phyloP scores from a whole-genome alignment of 192 early-diverging fungal species.

The Mortierella hygrophila region DNA sequence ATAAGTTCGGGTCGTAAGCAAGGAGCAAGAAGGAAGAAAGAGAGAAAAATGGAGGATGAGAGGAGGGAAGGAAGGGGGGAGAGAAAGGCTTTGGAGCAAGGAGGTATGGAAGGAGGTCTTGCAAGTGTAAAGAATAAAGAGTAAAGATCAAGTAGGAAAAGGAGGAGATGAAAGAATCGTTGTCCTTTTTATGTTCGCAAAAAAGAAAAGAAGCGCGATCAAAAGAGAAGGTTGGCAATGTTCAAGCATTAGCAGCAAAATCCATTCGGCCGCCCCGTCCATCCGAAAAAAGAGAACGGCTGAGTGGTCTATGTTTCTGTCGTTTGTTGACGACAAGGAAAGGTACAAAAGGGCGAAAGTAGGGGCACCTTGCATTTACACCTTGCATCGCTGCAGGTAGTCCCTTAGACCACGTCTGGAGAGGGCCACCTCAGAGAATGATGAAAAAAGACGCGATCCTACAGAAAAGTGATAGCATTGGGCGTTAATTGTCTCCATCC shows the following conservation, averaged over 20 bases:
- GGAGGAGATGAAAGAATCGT: background rate
- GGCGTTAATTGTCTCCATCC: background rate
- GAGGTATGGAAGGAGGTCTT: background rate
- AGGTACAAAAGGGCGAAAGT: background rate
- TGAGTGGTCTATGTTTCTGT: background rate
- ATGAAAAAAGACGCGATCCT: slow-evolving; percentile 7
- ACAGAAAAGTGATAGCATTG: slow-evolving; percentile 7
- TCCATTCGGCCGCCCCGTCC: no score
- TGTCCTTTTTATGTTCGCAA: background rate
- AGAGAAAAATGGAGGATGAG: background rate
- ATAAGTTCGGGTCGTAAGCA: background rate
- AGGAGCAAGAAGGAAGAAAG: background rate
- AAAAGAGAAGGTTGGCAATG: background rate
- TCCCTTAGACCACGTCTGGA: background rate
- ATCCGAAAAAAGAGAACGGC: background rate
- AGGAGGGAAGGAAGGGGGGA: background rate
- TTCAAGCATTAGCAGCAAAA: background rate
- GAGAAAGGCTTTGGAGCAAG: background rate
- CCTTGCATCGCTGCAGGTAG: background rate
- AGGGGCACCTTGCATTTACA: background rate
- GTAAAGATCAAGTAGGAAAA: background rate
- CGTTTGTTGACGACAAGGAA: background rate
- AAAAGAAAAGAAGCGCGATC: background rate
- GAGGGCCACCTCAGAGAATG: background rate
- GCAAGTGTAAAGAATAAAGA: background rate